Base-by-base conservation (phyloP, 495 filamentous ascomycete species). In the Tuber aestivum region DNA sequence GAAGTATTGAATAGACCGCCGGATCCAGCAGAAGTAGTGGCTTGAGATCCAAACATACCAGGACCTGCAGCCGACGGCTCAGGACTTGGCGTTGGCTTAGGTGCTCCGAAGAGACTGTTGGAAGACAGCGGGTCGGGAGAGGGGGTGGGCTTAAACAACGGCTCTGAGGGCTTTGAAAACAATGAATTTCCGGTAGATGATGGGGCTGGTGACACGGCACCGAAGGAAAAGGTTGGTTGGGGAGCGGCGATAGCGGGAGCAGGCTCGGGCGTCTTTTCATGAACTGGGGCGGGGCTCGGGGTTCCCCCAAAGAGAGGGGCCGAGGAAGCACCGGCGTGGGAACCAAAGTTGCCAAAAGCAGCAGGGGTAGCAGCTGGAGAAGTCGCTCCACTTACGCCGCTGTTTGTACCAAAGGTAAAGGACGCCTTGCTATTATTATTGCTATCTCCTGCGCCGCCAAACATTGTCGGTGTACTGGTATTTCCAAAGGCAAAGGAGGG, bases 391-490 rank as follows among this genome's bases (percentile, higher is more conserved):
- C 37, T 69, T 16, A 41, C 44, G 72, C 72, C 50, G 37, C 41
- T 75, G 18, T 45, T 77, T 7, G 73, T 44, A 56, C 80, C 81
- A 73, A 82, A 82, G 8, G 71, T 80, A 50, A 82, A 82, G n/a
- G 80, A 41, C n/a, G 77, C 23, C 21, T 80, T 65, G 8, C 27
- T 32, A 18, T 56, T 70, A 23, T 75, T 48, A 16, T 73, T 82
- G 42, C 76, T 76, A 74, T 81, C 77, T 14, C 80, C 79, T 41
- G 76, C 48, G 65, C 80, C 77, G 50, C 80, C 80, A 79, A 78
- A 73, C 45, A 77, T 50, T 42, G 79, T 44, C 35, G 72, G 21
- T 32, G 80, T 70, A 27, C 72, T 35, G 45, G 23, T 41, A 14
- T 50, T 72, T 44, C 74, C 71, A 70, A 81, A 81, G 41, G 69